Base-by-base conservation (phyloP, 352 stramenopile species). In the Globisporangium acanthophoron region DNA sequence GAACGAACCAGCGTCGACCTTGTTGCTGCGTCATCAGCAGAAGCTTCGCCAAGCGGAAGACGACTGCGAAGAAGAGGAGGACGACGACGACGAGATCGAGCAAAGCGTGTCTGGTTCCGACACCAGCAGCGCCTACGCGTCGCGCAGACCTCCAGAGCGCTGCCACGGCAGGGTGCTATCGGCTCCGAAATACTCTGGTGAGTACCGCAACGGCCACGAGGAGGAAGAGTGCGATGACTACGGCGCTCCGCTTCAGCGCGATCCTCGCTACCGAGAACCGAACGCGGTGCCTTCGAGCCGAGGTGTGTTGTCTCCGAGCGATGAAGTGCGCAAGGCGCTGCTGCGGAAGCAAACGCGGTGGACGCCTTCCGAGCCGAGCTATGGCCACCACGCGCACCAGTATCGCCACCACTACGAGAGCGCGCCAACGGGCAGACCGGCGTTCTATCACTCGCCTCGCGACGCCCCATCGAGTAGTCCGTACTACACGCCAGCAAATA, bases 311-410 rank as follows among this genome's bases (percentile, higher is more conserved):
- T 90, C 80, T 52, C 66, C 77, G 0, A 90, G 71, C 41, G 77
- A 79, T n/a, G 70, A 73, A 54, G 55, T 90, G 33, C 71, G 80
- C 35, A 76, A 84, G 45, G 76, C 73, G 1, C 44, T 90, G 11
- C 69, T 74, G 27, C 62, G 52, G 46, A 73, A 64, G 13, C 65
- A 88, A 43, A 66, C 67, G 4, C 41, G 44, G 5, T 29, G 48
- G n/a, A 21, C 29, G 2, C 9, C 50, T 5, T n/a, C 24, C 8
- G 20, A 52, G 4, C 56, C 31, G 7, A 7, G 27, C 1, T 21
- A 50, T 21, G 21, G 24, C 13, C 12, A n/a, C 16, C 31, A 39
- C 16, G 33, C 44, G 2, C 27, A 37, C 41, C 54, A 41, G 53
- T 59, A 48, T 45, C 46, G 27, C 5, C 58, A 27, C 4, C 48